phyloP scores from a whole-genome alignment of 148 eudicot genomes.

The Arbutus unedo region DNA sequence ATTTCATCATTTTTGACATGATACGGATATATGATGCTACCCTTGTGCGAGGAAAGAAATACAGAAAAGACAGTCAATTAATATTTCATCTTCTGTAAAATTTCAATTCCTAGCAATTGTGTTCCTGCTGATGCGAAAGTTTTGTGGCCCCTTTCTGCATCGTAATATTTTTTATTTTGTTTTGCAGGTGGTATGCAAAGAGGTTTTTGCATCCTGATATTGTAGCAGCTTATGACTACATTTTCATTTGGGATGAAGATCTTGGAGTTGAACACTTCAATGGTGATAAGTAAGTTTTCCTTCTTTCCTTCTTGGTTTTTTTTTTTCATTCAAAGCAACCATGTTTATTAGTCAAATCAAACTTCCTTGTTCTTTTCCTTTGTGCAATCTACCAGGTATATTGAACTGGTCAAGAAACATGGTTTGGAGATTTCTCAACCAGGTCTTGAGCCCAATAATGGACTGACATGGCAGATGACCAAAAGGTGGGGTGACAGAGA shows the following conservation, averaged over 20 bases:
- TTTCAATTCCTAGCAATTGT: constrained; percentile 4
- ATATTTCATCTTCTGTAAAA: not conserved
- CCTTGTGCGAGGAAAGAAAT: not conserved
- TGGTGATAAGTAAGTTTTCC: constrained; percentile 51
- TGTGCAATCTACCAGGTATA: constrained; percentile 42
- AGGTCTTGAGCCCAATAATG: constrained; percentile 82
- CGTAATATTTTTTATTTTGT: not conserved
- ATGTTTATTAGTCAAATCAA: not conserved
- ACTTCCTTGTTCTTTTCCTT: not conserved
- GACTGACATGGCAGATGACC: constrained; percentile 86
- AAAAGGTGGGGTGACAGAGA: constrained; percentile 81
- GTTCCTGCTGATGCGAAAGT: not conserved
- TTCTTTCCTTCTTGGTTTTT: not conserved
- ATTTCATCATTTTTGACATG: not conserved
- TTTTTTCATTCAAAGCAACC: not conserved
- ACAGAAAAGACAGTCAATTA: not conserved
- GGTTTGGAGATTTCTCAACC: constrained; percentile 86
- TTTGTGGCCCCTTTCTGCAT: not conserved
- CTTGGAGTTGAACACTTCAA: constrained; percentile 76
- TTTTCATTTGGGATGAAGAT: constrained; percentile 82
- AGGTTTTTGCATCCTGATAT: constrained; percentile 73
- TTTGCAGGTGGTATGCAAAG: constrained; percentile 78
- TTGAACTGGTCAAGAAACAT: constrained; percentile 67
- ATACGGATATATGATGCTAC: not conserved
- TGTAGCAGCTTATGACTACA: constrained; percentile 70